These are phyloP conservation scores for Leccinum rimulosum DNA, from an alignment of 768 basidiomycete genomes.

Conservation along the genomic window DNA sequence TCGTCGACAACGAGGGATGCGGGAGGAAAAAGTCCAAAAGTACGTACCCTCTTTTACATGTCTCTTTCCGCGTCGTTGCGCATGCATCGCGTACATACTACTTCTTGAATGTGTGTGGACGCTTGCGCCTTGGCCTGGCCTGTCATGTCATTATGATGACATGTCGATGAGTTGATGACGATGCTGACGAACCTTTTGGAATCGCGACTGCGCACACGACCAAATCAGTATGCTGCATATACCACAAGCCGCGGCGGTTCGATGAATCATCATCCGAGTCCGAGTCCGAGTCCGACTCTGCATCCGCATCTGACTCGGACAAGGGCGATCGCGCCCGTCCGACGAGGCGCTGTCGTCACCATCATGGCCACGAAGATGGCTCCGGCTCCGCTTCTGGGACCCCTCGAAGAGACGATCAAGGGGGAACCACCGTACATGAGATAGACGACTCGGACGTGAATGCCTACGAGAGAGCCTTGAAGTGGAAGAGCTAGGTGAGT, in stretches of 20 bases:
- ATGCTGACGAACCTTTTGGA: background rate
- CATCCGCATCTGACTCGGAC: conserved; percentile 30
- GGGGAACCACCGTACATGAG: conserved; percentile 17
- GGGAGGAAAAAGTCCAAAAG: conserved; percentile 94
- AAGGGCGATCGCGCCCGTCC: conserved; percentile 13
- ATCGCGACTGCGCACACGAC: background rate
- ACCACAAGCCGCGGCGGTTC: conserved; percentile 75
- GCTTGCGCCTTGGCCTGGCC: background rate
- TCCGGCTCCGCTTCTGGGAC: background rate
- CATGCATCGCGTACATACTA: background rate
- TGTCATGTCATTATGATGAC: no score
- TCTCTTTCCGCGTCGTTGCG: background rate
- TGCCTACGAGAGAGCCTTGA: conserved; percentile 47
- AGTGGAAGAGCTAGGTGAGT: conserved; percentile 21
- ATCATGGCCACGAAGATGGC: background rate
- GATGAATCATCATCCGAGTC: conserved; percentile 80
- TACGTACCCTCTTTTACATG: conserved; percentile 39
- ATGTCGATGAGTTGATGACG: background rate
- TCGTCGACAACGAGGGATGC: conserved; percentile 87
- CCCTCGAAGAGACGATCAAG: conserved; percentile 7
- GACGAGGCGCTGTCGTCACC: conserved; percentile 2
- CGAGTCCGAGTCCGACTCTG: conserved; percentile 42
- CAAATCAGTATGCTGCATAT: conserved; percentile 89
- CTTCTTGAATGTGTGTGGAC: no score
- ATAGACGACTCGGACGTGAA: conserved; percentile 36